These are phyloP conservation scores for Oidiodendron maius DNA, from an alignment of 495 filamentous ascomycete genomes.

Conservation along the genomic window DNA sequence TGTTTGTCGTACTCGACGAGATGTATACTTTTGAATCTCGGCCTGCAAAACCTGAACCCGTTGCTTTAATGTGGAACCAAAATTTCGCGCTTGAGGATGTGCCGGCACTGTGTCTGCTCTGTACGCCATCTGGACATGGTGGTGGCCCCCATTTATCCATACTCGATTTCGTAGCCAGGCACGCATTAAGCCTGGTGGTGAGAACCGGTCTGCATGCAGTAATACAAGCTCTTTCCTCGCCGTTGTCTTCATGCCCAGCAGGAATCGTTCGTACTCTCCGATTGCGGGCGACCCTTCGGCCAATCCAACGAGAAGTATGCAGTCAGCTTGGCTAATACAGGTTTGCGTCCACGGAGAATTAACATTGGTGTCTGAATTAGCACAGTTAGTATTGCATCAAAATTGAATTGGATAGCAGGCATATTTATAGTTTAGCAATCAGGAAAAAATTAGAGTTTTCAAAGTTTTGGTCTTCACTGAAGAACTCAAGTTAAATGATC, in stretches of 20 bases:
- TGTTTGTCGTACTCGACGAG: slow-evolving; percentile 73
- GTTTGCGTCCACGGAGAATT: slow-evolving; percentile 98
- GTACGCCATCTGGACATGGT: slow-evolving; percentile 96
- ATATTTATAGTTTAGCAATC: slow-evolving; percentile 15
- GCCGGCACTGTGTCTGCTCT: slow-evolving; percentile 70
- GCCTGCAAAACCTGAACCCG: slow-evolving; percentile 92
- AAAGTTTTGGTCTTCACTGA: slow-evolving; percentile 39
- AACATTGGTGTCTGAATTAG: slow-evolving; percentile 69
- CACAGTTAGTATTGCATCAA: slow-evolving; percentile 18
- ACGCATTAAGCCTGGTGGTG: slow-evolving; percentile 72
- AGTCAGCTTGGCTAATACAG: slow-evolving; percentile 93
- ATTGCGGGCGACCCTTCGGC: slow-evolving; percentile 86
- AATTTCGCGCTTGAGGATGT: slow-evolving; percentile 68
- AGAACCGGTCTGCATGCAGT: slow-evolving; percentile 89
- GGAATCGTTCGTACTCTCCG: slow-evolving; percentile 92
- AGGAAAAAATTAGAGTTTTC: slow-evolving; percentile 48
- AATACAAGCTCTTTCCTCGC: slow-evolving; percentile 90
- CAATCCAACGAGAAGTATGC: slow-evolving; percentile 84
- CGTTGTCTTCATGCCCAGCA: slow-evolving; percentile 95
- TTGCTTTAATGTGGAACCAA: slow-evolving; percentile 83
- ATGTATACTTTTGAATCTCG: slow-evolving; percentile 96
- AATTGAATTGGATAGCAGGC: not conserved
- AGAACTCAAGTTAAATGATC: slow-evolving; percentile 20
- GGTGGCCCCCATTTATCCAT: slow-evolving; percentile 98
- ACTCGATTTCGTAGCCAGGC: slow-evolving; percentile 88